phyloP scores from a whole-genome alignment of 2,329 filamentous ascomycete genomes.

The Diaporthe longicolla region DNA sequence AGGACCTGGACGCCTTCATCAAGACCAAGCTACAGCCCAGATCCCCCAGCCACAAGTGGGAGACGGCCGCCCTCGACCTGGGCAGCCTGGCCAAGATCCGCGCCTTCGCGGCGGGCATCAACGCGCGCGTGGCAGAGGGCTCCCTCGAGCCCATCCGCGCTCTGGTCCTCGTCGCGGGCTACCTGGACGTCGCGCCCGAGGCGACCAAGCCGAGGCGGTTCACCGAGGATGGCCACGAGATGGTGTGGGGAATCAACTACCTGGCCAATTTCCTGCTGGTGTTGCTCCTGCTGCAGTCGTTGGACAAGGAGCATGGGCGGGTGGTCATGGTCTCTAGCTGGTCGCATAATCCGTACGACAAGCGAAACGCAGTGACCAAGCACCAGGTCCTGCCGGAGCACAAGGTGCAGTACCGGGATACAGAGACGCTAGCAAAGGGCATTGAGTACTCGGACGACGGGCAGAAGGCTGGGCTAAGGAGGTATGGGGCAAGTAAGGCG shows the following conservation, averaged over 20 bases:
- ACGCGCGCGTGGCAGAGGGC: constrained; percentile 50
- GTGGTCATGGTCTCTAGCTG: constrained; percentile 45
- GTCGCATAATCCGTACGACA: constrained; percentile 30
- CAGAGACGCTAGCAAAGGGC: constrained; percentile 48
- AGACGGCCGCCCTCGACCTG: constrained; percentile 53
- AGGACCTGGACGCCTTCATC: constrained; percentile 48
- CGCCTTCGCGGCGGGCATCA: constrained; percentile 48
- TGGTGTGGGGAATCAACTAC: constrained; percentile 45
- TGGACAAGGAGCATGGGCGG: constrained; percentile 44
- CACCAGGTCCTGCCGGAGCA: constrained; percentile 23
- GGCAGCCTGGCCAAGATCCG: constrained; percentile 49
- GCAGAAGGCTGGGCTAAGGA: constrained; percentile 44
- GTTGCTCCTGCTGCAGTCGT: constrained; percentile 46
- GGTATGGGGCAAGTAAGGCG: constrained; percentile 52
- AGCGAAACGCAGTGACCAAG: background rate
- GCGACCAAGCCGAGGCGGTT: constrained; percentile 35
- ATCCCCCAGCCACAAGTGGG: constrained; percentile 48
- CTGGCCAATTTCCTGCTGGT: constrained; percentile 48
- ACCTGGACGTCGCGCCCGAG: constrained; percentile 46
- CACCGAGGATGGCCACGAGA: constrained; percentile 41
- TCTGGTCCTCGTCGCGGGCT: constrained; percentile 55
- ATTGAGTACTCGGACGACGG: constrained; percentile 44
- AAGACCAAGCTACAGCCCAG: constrained; percentile 31
- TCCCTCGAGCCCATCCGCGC: constrained; percentile 56
- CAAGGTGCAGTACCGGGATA: constrained; percentile 45